Conservation (phyloP, 257 asterid genomes). For the Solanum chiquidenum region DNA sequence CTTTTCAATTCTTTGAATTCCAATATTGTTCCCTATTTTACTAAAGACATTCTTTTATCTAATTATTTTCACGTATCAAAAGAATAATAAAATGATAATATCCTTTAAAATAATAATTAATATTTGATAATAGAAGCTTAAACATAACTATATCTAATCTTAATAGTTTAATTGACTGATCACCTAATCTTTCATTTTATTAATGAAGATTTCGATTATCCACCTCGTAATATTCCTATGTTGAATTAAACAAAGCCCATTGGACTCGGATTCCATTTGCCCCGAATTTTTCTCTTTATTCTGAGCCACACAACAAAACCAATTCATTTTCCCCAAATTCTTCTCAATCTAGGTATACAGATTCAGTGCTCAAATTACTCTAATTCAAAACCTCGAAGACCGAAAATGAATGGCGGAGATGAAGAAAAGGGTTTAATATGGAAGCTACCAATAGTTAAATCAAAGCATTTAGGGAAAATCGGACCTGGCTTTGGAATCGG, state of each 20-base stretch:
- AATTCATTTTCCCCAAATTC: background rate
- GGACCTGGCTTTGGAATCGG: conserved; percentile 91
- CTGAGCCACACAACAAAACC: background rate
- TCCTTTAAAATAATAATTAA: background rate
- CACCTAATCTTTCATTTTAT: background rate
- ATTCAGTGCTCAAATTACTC: background rate
- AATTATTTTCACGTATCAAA: background rate
- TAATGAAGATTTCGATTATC: background rate
- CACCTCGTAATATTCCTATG: background rate
- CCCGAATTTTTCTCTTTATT: background rate
- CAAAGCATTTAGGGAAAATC: conserved; percentile 52
- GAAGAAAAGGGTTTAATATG: conserved; percentile 59
- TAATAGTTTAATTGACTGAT: accelerated
- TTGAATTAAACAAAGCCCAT: background rate
- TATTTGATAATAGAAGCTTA: background rate
- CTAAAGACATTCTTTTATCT: background rate
- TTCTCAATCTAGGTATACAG: background rate
- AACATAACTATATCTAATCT: background rate
- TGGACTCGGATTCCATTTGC: background rate
- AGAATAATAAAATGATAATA: background rate
- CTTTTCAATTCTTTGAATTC: background rate
- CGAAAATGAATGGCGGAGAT: conserved; percentile 2
- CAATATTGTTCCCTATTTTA: accelerated
- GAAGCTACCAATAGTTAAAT: conserved; percentile 64
- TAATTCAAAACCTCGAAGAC: background rate